These are phyloP conservation scores for Eucalyptus sp. DNA, from an alignment of 345 rosid species.

Conservation along the genomic window DNA sequence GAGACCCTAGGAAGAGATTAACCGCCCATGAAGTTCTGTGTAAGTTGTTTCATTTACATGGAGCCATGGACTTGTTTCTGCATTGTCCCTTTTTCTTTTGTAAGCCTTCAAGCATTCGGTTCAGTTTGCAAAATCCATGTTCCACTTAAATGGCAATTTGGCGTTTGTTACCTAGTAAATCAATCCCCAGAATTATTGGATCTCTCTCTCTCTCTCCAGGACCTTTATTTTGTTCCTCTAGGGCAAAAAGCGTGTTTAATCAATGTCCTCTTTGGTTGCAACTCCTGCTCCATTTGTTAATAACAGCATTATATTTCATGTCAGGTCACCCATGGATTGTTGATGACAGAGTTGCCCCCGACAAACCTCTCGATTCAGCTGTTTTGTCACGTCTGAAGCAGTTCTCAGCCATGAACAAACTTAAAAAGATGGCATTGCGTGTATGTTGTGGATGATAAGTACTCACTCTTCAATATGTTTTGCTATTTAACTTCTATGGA, in stretches of 20 bases:
- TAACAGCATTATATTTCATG: not conserved
- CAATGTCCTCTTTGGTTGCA: not conserved
- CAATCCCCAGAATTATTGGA: not conserved
- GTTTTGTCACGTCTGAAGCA: conserved; percentile 87
- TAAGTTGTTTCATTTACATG: conserved; percentile 17
- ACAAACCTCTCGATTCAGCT: conserved; percentile 90
- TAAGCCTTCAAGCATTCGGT: not conserved
- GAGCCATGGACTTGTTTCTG: not conserved
- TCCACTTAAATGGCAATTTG: not conserved
- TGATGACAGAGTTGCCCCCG: conserved; percentile 85
- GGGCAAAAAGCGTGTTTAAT: not conserved
- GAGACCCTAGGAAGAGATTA: conserved; percentile 71
- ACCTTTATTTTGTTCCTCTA: not conserved
- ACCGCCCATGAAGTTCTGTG: conserved; percentile 87
- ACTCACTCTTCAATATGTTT: not conserved
- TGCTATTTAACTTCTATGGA: not conserved
- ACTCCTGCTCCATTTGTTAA: not conserved
- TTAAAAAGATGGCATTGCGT: conserved; percentile 94
- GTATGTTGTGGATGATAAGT: conserved; percentile 23
- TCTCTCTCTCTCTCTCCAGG: not conserved
- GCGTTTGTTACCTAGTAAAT: not conserved
- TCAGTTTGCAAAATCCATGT: not conserved
- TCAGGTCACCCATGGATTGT: conserved; percentile 96
- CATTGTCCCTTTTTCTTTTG: not conserved
- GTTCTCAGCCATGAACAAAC: conserved; percentile 93